Evolutionary conservation across 2,329 filamentous ascomycete species (phyloP).

Genomic region (Canariomyces notabilis): DNA sequence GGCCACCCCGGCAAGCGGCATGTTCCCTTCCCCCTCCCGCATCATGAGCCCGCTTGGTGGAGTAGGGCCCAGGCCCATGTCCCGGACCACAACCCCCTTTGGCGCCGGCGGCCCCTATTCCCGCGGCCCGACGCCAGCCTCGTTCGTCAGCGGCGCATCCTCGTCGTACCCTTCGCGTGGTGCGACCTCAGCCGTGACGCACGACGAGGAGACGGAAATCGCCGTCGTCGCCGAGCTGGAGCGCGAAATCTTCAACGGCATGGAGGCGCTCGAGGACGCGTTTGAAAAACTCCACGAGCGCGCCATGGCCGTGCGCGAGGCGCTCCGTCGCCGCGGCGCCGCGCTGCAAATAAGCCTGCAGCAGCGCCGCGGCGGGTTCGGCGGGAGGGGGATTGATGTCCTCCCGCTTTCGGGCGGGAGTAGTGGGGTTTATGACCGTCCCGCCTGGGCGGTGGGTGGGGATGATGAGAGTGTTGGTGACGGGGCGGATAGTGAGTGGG

Average conservation of each 20-base stretch:
- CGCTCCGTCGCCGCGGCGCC: constrained; percentile 75
- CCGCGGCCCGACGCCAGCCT: constrained; percentile 41
- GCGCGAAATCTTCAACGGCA: constrained; percentile 85
- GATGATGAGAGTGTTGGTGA: constrained; percentile 38
- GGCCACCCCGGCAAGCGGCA: constrained; percentile 49
- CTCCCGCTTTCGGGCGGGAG: constrained; percentile 46
- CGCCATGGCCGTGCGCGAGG: constrained; percentile 73
- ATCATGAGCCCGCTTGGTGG: constrained; percentile 39
- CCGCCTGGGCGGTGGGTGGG: constrained; percentile 44
- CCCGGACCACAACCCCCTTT: constrained; percentile 50
- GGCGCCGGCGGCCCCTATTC: constrained; percentile 30
- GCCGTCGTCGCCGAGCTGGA: constrained; percentile 86
- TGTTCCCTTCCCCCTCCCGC: constrained; percentile 37
- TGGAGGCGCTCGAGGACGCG: constrained; percentile 91
- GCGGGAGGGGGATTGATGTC: constrained; percentile 46
- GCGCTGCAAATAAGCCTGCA: constrained; percentile 64
- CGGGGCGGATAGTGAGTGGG: constrained; percentile 55
- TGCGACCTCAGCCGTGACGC: constrained; percentile 68
- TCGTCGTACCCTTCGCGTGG: constrained; percentile 40
- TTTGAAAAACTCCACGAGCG: constrained; percentile 86
- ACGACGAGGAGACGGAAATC: constrained; percentile 93
- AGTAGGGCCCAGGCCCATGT: constrained; percentile 40
- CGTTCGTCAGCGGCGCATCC: constrained; percentile 47
- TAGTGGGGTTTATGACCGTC: constrained; percentile 41
- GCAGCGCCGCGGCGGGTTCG: constrained; percentile 43